Evolutionary conservation across 495 filamentous ascomycete species (phyloP), one percentile per base, ranked within the genome.

Genomic region (Stereocaulon alpinum): DNA sequence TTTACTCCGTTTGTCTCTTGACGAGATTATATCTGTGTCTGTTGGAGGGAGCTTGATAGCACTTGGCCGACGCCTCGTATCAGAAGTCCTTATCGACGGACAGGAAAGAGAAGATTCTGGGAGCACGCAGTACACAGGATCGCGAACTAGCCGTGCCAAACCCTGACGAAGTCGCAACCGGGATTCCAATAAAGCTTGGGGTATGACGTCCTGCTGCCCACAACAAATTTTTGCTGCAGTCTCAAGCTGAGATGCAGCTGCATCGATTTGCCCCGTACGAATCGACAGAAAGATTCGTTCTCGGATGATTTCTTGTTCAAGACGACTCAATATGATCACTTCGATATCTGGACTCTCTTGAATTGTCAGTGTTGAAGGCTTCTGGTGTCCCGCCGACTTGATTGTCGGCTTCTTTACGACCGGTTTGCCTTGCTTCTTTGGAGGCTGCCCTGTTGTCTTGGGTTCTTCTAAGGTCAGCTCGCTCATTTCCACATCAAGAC

Each of bases 61-160:
- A 27, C 18, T 43, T 41, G 24, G 40, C 24, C 49, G 20, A 1
- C 42, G 43, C 34, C 52, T 34, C 4, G 30, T 27, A 12, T 7
- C 30, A 15, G n/a, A 42, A 1, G 40, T 40, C 17, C 18, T 55
- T 40, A 90, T 73, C 4, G 87, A 83, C 10, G 90, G 89, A 60
- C 90, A 80, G 0, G 87, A 90, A 37, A 93, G 86, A 5, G 89
- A 95, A 6, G 93, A 97, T 61, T 98, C 93, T 9, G 89, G 86
- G 27, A 98, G 77, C 18, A 91, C 83, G 42, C 87, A 93, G 69
- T 91, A 95, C 1, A 91, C 85, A 11, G 91, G 85, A 72, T 97
- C 89, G 4, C 79, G 75, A 15, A 81, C 77, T 72, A 98, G 84
- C 52, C 83, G 76, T 20, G 83, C 81, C 62, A 86, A 69, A 55